Evolutionary conservation across 164 flowering plant genomes (phyloP).

Genomic region (Buxus sempervirens): DNA sequence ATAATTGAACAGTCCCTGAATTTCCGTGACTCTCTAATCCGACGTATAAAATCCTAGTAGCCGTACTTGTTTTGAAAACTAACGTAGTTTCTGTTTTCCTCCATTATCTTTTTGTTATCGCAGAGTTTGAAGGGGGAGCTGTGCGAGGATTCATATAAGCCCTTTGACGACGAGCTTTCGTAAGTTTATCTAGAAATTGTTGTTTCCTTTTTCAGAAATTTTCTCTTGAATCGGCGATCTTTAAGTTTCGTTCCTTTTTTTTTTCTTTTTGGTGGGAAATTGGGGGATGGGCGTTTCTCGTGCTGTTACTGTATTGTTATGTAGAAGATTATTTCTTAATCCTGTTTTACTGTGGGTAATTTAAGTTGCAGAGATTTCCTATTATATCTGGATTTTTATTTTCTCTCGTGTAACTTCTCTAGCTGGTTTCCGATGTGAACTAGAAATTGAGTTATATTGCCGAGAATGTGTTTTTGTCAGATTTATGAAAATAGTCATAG

Average conservation of each 20-base stretch:
- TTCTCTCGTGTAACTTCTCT: too few relatives aligned
- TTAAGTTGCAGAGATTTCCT: too few relatives aligned
- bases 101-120: neutral
- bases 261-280: too few relatives aligned
- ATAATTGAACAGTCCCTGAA: neutral
- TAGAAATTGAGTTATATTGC: too few relatives aligned
- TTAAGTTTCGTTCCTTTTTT: neutral
- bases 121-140: constrained; percentile 49
- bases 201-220: neutral
- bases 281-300: too few relatives aligned
- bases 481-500: too few relatives aligned
- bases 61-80: neutral
- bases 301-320: too few relatives aligned
- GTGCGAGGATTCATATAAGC: constrained; percentile 17
- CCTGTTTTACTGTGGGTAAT: too few relatives aligned
- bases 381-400: too few relatives aligned
- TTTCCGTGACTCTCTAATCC: neutral
- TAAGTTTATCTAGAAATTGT: constrained; percentile 16
- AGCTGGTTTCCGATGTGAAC: too few relatives aligned
- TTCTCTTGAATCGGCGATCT: neutral
- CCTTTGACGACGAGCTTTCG: constrained; percentile 43
- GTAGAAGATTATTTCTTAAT: too few relatives aligned
- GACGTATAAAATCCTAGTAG: neutral
- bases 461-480: too few relatives aligned
- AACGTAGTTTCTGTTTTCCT: neutral